phyloP scores from a whole-genome alignment of 805 yeast genomes.

The Candida mattraensis region DNA sequence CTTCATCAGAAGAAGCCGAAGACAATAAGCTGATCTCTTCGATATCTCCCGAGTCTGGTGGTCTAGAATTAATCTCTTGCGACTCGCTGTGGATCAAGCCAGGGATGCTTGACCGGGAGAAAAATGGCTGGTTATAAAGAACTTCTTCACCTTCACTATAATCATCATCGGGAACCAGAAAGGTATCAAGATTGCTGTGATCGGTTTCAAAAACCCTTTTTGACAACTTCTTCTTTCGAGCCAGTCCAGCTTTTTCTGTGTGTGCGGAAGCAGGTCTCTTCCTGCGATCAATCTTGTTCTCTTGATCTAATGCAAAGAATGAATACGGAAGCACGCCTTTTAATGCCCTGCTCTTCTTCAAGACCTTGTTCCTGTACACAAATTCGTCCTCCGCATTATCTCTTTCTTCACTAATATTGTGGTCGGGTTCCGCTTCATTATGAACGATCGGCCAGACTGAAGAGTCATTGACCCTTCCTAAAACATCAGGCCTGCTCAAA shows the following conservation, averaged over 20 bases:
- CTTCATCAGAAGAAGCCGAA: constrained; percentile 15
- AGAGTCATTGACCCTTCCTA: too few relatives aligned
- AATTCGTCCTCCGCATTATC: constrained; percentile 12
- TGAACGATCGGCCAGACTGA: too few relatives aligned
- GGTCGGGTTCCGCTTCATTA: too few relatives aligned
- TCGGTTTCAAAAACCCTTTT: neutral
- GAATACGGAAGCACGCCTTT: constrained; percentile 31
- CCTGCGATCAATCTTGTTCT: constrained; percentile 3
- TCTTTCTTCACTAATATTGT: neutral
- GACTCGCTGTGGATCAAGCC: neutral
- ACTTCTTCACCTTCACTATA: constrained; percentile 4
- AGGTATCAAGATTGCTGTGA: constrained; percentile 8
- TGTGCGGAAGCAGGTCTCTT: neutral
- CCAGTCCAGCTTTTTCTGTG: constrained; percentile 18
- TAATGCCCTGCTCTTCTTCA: constrained; percentile 23
- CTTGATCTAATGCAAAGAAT: constrained; percentile 17
- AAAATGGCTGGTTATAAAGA: constrained; percentile 2
- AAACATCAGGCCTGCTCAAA: too few relatives aligned
- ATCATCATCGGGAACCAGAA: constrained; percentile 17
- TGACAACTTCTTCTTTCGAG: constrained; percentile 15
- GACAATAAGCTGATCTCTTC: constrained; percentile 13
- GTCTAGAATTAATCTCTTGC: neutral
- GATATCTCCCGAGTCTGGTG: constrained; percentile 4
- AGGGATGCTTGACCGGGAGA: neutral
- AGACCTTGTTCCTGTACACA: constrained; percentile 20